Base-by-base conservation (phyloP, 768 basidiomycete genomes). In the Daedaleopsis nitida region DNA sequence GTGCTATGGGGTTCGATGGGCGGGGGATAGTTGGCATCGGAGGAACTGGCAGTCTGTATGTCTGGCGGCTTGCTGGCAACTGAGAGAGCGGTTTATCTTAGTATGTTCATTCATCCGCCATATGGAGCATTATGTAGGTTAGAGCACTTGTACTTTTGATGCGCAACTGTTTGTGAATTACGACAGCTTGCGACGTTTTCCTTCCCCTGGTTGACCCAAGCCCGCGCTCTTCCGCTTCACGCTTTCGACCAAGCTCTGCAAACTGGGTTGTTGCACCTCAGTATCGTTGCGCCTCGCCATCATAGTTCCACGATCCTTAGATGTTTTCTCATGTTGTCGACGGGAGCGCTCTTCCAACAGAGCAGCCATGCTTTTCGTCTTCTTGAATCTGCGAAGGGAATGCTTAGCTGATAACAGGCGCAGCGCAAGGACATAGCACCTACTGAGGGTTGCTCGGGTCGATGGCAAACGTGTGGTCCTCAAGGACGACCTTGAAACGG, bases 381-480 rank as follows among this genome's bases (percentile, higher is more conserved):
- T 94, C 73, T 90, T 94, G 80, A 91, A 98, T 58, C 95, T 98
- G 68, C 52, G 60, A 58, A 10, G 49, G 37, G n/a, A 58, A 59
- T 38, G 58, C 3, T 35, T 2, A 19, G 19, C 11, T 57, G 19
- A n/a, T 13, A 23, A 13, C 9, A 48, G 35, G 57, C 34, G 35
- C 21, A 47, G 44, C 3, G 34, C 11, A 35, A 21, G 35, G n/a
- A 34, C 7, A 32, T 32, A 5, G 24, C 1, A 81, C 94, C 65
- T 70, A 97, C 96, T 88, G 92, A 72, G 96, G 94, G 76, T 98
- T 92, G 55, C 86, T 91, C 19, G 97, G 96, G 74, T 99, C 97
- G 65, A 99, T 95, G 0, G 96, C 96, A 65, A 92, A 98, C 35
- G 88, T 84, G 68, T 92, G 87, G 69, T 98, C 90, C 66, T 97